Percentiles rank a stretch among this genome's conserved stretches.
phyloP scores from a whole-genome alignment of 352 stramenopile genomes.

The Elongisporangium senticosum region DNA sequence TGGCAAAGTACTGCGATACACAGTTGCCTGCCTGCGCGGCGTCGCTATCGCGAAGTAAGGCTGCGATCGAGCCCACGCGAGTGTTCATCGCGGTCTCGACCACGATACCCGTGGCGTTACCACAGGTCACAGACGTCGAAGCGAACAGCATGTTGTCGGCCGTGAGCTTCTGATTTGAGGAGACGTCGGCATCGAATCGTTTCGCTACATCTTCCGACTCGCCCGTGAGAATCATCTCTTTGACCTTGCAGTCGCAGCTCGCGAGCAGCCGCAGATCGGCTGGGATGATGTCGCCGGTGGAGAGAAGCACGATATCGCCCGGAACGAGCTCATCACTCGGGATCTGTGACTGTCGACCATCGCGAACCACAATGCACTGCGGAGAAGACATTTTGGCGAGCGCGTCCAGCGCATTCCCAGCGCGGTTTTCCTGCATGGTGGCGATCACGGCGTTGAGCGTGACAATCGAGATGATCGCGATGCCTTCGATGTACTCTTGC shows the following conservation, averaged over 20 bases:
- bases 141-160: slow-evolving; percentile 86
- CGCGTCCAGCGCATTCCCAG: slow-evolving; percentile 26
- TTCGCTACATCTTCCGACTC: slow-evolving; percentile 52
- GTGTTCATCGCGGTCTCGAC: slow-evolving; percentile 38
- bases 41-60: slow-evolving; percentile 18
- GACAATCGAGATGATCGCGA: slow-evolving; percentile 33
- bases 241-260: slow-evolving; percentile 66
- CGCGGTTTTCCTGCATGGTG: slow-evolving; percentile 27
- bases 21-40: slow-evolving; percentile 16
- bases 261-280: slow-evolving; percentile 77
- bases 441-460: slow-evolving; percentile 34
- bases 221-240: slow-evolving; percentile 89
- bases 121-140: slow-evolving; percentile 60
- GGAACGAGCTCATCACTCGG: slow-evolving; percentile 35
- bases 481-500: slow-evolving; percentile 29
- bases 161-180: slow-evolving; percentile 22
- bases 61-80: slow-evolving; percentile 37
- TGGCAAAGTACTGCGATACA: slow-evolving; percentile 11
- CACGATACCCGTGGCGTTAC: slow-evolving; percentile 34
- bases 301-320: slow-evolving; percentile 70
- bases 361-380: slow-evolving; percentile 26
- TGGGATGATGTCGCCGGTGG: slow-evolving; percentile 85
- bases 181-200: slow-evolving; percentile 13
- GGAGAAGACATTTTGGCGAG: slow-evolving; percentile 28
- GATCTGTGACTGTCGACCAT: slow-evolving; percentile 19